Percentiles rank a stretch among this genome's conserved stretches.
Evolutionary conservation across 164 flowering plant genomes (phyloP).

Genomic region (Stephania yunnanensis): DNA sequence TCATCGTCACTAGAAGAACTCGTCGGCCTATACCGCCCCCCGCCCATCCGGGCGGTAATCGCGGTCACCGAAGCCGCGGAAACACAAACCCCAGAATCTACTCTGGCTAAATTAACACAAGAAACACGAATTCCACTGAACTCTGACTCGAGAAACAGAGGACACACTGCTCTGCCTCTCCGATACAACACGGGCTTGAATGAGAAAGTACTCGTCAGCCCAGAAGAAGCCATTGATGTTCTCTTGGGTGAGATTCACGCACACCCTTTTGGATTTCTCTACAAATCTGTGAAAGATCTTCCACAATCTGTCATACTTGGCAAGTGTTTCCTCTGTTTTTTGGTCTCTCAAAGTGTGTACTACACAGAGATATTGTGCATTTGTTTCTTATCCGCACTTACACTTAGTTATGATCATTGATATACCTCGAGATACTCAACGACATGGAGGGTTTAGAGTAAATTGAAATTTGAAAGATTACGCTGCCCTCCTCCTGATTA

Average conservation of each 20-base stretch:
- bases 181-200: slow-evolving; percentile 21
- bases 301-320: too few relatives aligned
- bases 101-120: background rate
- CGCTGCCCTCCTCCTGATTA: too few relatives aligned
- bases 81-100: slow-evolving; percentile 1
- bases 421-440: too few relatives aligned
- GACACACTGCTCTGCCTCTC: slow-evolving; percentile 16
- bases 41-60: slow-evolving; percentile 35
- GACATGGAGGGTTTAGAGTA: too few relatives aligned
- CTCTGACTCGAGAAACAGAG: slow-evolving; percentile 19
- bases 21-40: slow-evolving; percentile 17
- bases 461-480: too few relatives aligned
- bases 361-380: too few relatives aligned
- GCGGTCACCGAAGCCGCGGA: slow-evolving; percentile 9
- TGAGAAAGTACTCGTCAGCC: slow-evolving; percentile 33
- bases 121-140: slow-evolving; percentile 27
- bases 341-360: too few relatives aligned
- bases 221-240: slow-evolving; percentile 37
- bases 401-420: too few relatives aligned
- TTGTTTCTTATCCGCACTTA: too few relatives aligned
- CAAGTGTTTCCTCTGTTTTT: too few relatives aligned
- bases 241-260: background rate
- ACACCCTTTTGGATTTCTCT: background rate
- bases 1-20: slow-evolving; percentile 23
- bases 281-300: too few relatives aligned